Base-by-base conservation (phyloP, 1,139 yeast genomes). In the Sugiyamaella neomexicana region DNA sequence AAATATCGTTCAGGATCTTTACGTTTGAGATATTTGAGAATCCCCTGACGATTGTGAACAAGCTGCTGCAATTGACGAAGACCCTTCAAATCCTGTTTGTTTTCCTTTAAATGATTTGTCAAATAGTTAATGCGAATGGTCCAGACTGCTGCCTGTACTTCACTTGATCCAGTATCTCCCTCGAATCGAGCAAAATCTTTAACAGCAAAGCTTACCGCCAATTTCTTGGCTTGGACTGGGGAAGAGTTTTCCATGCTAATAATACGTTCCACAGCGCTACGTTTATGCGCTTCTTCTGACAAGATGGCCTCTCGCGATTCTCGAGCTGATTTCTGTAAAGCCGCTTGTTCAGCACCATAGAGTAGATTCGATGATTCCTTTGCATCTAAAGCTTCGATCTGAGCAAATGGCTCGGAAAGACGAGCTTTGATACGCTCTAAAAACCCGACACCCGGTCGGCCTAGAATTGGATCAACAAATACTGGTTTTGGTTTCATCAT, bases 151-250 rank as follows among this genome's bases (percentile, higher is more conserved):
- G 98, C 97, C 71, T 91, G 97, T 29, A 90, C 97, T 72, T 91
- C 98, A 50, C 96, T 83, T 0, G 96, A 88, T 0, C 96, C 97
- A 0, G 97, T 89, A 68, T 93, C 98, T 50, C 96, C 97, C 50
- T 85, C 89, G 60, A 80, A 79, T 66, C 97, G 80, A 62, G 82
- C 83, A 70, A 93, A 90, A 72, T 90, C 97, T 62, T 80, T 74
- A 53, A 82, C 79, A 0, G 97, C 97, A 55, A 86, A 70, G 50
- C 72, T 71, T 6, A 82, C 74, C 20, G 91, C 89, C 62, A 82
- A 69, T 61, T 80, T 80, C 67, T 79, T 76, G 57, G 77, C 76
- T 60, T 87, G 91, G 29, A 72, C 69, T 47, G 79, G 77, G 62
- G 79, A 79, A 29, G 95, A 80, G 71, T 91, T 91, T 70, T 79